Evolutionary conservation across 306 rosid genomes (phyloP).

Genomic region (Styphnolobium japonicum): DNA sequence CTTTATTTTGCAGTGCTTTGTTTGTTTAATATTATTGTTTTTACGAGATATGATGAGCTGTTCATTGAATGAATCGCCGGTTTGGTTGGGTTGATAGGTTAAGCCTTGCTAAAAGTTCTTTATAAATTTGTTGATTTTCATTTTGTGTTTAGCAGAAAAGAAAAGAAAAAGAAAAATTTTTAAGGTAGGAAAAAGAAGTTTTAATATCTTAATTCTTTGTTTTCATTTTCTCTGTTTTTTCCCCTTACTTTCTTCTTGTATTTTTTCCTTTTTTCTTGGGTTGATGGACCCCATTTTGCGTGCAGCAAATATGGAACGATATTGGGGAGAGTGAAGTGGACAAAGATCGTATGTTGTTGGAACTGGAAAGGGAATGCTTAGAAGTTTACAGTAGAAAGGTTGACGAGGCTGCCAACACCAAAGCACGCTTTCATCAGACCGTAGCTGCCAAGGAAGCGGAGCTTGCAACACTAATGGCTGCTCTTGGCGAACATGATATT

Average conservation of each 20-base stretch:
- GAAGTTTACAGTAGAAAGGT: constrained; percentile 88
- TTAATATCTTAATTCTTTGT: background rate
- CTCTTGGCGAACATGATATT: constrained; percentile 85
- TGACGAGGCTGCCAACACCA: constrained; percentile 82
- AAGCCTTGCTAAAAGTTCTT: background rate
- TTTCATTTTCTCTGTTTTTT: background rate
- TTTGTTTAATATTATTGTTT: background rate
- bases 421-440: constrained; percentile 89
- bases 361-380: constrained; percentile 91
- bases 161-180: background rate
- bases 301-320: constrained; percentile 94
- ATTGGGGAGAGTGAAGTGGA: constrained; percentile 88
- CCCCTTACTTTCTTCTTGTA: background rate
- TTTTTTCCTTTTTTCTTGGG: background rate
- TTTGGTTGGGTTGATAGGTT: background rate
- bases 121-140: background rate
- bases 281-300: constrained; percentile 14
- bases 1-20: background rate
- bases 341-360: constrained; percentile 75
- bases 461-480: constrained; percentile 85
- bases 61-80: background rate
- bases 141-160: constrained; percentile 2
- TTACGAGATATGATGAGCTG: background rate
- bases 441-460: constrained; percentile 95
- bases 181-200: background rate